Conservation (phyloP, 169 alveolate genomes). For the Plasmodium adleri region DNA sequence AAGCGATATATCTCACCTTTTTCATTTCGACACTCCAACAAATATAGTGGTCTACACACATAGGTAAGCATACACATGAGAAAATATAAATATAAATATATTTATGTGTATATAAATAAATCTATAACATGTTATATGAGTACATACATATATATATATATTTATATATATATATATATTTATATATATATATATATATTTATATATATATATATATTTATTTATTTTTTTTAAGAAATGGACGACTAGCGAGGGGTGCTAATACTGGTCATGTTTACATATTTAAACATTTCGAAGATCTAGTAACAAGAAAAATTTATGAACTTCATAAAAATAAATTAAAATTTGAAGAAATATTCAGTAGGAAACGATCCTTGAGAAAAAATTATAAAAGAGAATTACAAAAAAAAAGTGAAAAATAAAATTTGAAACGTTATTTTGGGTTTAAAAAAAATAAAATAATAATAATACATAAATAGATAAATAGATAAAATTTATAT, state of each 20-base stretch:
- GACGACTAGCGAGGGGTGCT: slow-evolving; percentile 68
- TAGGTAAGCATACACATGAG: slow-evolving; percentile 22
- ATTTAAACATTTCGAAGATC: slow-evolving; percentile 36
- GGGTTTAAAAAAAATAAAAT: neutral
- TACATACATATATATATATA: neutral
- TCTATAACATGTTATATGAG: neutral
- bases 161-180: neutral
- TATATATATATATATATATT: neutral
- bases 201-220: neutral
- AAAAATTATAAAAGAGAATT: slow-evolving; percentile 61
- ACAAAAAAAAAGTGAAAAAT: slow-evolving; percentile 3
- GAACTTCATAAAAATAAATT: slow-evolving; percentile 64
- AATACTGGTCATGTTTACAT: slow-evolving; percentile 66
- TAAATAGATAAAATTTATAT: slow-evolving; percentile 6
- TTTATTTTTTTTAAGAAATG: slow-evolving; percentile 32
- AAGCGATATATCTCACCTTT: slow-evolving; percentile 91
- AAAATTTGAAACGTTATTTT: neutral
- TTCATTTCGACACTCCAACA: slow-evolving; percentile 94
- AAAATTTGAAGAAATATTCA: slow-evolving; percentile 65
- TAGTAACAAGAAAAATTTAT: slow-evolving; percentile 57
- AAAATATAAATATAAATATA: neutral
- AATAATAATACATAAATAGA: neutral
- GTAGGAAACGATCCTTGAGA: slow-evolving; percentile 71
- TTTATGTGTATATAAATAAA: neutral
- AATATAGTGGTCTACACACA: slow-evolving; percentile 90